Conservation (phyloP, 108 stramenopile genomes). For the Nitzschia inconspicua region DNA sequence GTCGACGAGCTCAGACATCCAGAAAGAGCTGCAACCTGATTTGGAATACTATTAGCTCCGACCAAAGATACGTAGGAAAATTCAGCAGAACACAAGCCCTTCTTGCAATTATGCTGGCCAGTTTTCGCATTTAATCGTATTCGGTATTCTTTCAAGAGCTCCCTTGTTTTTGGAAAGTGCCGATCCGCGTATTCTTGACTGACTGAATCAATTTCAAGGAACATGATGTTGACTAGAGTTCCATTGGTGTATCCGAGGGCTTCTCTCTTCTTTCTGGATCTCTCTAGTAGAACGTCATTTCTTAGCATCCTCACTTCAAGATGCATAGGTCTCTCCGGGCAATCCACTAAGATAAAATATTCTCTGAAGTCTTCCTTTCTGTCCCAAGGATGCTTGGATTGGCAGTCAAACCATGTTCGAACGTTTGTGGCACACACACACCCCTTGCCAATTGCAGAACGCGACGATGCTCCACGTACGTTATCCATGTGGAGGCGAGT, state of each 20-base stretch:
- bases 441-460: background rate
- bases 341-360: conserved; percentile 17
- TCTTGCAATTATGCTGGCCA: conserved; percentile 7
- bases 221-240: conserved; percentile 29
- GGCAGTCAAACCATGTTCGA: conserved; percentile 17
- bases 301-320: conserved; percentile 21
- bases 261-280: background rate
- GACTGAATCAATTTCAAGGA: conserved; percentile 54
- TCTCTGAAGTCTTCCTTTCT: background rate
- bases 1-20: conserved; percentile 24
- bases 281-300: conserved; percentile 4
- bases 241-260: background rate
- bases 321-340: conserved; percentile 23
- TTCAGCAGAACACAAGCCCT: conserved; percentile 32
- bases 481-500: background rate
- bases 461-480: background rate
- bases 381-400: conserved; percentile 23
- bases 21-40: conserved; percentile 42
- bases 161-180: conserved; percentile 42
- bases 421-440: conserved; percentile 29
- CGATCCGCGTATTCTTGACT: conserved; percentile 42
- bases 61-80: conserved; percentile 33
- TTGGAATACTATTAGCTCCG: conserved; percentile 46
- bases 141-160: conserved; percentile 25
- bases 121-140: conserved; percentile 17